These are phyloP conservation scores for Erucastrum elatum DNA, from an alignment of 345 rosid species.

Conservation along the genomic window DNA sequence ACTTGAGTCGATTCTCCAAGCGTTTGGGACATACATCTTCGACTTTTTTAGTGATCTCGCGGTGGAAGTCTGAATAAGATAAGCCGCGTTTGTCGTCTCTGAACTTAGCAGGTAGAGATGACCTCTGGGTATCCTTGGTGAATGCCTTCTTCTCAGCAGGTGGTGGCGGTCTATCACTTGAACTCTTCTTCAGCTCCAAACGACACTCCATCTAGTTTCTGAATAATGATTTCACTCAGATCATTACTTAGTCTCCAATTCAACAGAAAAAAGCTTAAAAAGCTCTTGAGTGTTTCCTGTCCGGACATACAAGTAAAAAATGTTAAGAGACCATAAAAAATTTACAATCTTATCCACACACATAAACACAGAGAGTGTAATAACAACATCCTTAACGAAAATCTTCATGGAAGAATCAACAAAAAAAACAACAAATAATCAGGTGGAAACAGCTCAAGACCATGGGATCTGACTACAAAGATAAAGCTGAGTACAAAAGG, in stretches of 20 bases:
- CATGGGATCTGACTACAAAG: slow-evolving; percentile 22
- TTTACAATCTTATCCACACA: slow-evolving; percentile 6
- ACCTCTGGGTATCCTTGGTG: slow-evolving; percentile 32
- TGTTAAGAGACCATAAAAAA: neutral
- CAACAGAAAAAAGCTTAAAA: neutral
- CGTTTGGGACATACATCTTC: slow-evolving; percentile 44
- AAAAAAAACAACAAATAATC: neutral
- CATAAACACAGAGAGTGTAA: neutral
- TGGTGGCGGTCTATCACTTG: slow-evolving; percentile 37
- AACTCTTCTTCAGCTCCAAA: slow-evolving; percentile 41
- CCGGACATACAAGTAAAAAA: neutral
- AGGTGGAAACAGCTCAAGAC: neutral
- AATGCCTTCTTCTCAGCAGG: slow-evolving; percentile 36
- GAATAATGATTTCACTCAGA: slow-evolving; percentile 7
- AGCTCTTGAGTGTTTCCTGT: neutral
- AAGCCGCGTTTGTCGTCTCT: slow-evolving; percentile 46
- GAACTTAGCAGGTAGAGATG: slow-evolving; percentile 44
- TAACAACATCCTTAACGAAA: too few relatives aligned
- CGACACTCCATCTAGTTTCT: slow-evolving; percentile 45
- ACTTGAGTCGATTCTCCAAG: slow-evolving; percentile 42
- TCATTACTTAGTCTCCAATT: slow-evolving; percentile 10
- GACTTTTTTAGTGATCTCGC: slow-evolving; percentile 46
- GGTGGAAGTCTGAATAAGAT: slow-evolving; percentile 51
- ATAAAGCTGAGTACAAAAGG: neutral
- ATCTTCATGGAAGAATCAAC: neutral